Conservation (phyloP, 2,329 filamentous ascomycete species). For the Escovopsis sp. region DNA sequence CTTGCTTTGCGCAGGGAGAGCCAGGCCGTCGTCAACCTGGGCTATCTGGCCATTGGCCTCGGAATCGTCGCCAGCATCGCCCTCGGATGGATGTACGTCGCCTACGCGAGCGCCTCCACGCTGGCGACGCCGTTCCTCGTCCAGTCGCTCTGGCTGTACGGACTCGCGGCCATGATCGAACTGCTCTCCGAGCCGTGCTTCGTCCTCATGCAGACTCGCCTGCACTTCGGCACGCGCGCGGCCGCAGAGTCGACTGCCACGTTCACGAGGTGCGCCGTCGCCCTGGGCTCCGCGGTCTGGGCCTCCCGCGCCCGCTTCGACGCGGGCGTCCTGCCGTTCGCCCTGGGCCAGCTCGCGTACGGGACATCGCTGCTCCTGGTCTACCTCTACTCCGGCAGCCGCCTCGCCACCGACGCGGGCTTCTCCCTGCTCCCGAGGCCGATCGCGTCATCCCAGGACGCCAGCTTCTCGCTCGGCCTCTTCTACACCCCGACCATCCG, state of each 20-base stretch:
- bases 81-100: constrained; percentile 55
- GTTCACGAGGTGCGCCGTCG: constrained; percentile 58
- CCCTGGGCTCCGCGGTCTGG: constrained; percentile 56
- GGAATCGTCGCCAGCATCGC: constrained; percentile 49
- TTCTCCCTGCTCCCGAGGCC: constrained; percentile 54
- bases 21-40: constrained; percentile 77
- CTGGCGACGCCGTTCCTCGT: constrained; percentile 49
- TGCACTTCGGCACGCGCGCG: constrained; percentile 68
- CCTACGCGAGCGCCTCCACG: constrained; percentile 30
- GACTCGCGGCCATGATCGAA: constrained; percentile 49
- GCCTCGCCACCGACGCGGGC: constrained; percentile 37
- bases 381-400: constrained; percentile 50
- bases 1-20: constrained; percentile 25
- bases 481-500: constrained; percentile 59
- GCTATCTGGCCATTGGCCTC: constrained; percentile 61
- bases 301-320: constrained; percentile 34
- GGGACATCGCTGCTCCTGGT: constrained; percentile 52
- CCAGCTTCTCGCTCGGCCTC: constrained; percentile 37
- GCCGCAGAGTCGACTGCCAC: constrained; percentile 73
- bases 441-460: constrained; percentile 11
- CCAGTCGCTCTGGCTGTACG: constrained; percentile 38
- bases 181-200: constrained; percentile 80
- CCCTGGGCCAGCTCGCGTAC: constrained; percentile 71
- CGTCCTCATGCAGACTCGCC: constrained; percentile 67
- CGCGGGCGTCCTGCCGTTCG: constrained; percentile 74